phyloP scores from a whole-genome alignment of 1,284 basidiomycete species.

The Stereum hirsutum region DNA sequence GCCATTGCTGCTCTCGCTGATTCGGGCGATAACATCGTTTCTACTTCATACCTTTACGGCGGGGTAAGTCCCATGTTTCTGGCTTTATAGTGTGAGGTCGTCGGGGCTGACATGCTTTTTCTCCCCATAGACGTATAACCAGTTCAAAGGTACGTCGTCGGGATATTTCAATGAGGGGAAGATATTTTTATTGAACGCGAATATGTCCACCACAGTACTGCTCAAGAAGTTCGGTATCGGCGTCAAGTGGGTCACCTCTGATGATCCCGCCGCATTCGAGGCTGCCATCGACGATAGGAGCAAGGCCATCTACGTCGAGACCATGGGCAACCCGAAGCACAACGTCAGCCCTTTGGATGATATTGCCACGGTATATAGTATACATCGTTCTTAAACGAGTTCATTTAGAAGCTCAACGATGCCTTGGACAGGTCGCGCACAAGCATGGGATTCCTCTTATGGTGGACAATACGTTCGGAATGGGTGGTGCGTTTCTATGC shows the following conservation, averaged over 20 bases:
- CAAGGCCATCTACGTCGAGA: slow-evolving; percentile 76
- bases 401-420: too few species aligned
- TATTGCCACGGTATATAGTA: slow-evolving; percentile 49
- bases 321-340: slow-evolving; percentile 82
- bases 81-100: too few species aligned
- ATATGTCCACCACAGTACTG: slow-evolving; percentile 39
- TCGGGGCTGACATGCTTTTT: not conserved
- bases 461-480: slow-evolving; percentile 89
- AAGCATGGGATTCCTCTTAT: slow-evolving; percentile 68
- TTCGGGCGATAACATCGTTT: slow-evolving; percentile 12
- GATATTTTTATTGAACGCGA: too few species aligned
- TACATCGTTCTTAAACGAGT: too few species aligned
- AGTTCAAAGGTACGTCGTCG: slow-evolving; percentile 61
- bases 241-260: slow-evolving; percentile 67
- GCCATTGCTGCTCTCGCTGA: slow-evolving; percentile 58
- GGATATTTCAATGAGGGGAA: slow-evolving; percentile 4
- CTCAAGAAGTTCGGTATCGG: slow-evolving; percentile 74
- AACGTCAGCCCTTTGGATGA: slow-evolving; percentile 64
- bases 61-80: slow-evolving; percentile 36
- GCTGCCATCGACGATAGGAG: slow-evolving; percentile 73
- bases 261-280: slow-evolving; percentile 55
- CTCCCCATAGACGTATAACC: slow-evolving; percentile 65
- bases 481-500: slow-evolving; percentile 42
- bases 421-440: slow-evolving; percentile 65
- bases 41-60: slow-evolving; percentile 56